These are phyloP conservation scores for Epichloe sp. DNA, from an alignment of 2,329 filamentous ascomycete genomes.

Conservation along the genomic window DNA sequence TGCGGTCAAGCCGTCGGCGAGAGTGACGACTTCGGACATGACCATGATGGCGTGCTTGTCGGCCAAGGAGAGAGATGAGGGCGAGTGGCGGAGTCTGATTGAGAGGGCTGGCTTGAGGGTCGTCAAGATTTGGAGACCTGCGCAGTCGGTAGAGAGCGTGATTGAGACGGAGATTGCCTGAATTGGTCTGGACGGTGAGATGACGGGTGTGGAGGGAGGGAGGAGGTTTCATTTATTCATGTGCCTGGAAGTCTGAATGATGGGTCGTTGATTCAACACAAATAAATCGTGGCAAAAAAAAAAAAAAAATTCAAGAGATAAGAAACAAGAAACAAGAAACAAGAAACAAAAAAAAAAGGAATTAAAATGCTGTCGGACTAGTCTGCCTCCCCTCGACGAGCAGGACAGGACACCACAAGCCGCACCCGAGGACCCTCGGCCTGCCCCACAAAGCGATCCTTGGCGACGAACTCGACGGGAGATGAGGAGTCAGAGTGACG, in stretches of 20 bases:
- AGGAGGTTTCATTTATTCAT: too few species aligned
- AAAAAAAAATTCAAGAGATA: too few species aligned
- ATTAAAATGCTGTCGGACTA: too few species aligned
- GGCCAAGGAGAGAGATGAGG: conserved; percentile 19
- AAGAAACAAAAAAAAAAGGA: too few species aligned
- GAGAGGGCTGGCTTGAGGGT: conserved; percentile 13
- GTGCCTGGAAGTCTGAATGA: too few species aligned
- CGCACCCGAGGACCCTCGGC: not conserved
- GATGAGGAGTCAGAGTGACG: too few species aligned
- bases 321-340: too few species aligned
- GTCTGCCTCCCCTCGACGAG: not conserved
- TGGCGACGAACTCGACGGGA: not conserved
- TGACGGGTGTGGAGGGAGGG: not conserved
- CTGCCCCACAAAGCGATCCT: not conserved
- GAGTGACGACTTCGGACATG: conserved; percentile 21
- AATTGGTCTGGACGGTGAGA: not conserved
- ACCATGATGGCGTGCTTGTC: conserved; percentile 21
- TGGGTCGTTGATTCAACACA: too few species aligned
- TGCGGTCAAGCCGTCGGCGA: conserved; percentile 14
- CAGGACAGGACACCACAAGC: not conserved
- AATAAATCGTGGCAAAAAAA: too few species aligned
- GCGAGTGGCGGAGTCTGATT: conserved; percentile 17
- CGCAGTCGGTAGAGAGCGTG: conserved; percentile 15
- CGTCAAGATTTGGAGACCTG: conserved; percentile 18
- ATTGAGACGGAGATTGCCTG: conserved; percentile 14